Evolutionary conservation across 805 yeast species (phyloP), one percentile per base, ranked within the genome.

Genomic region (Scheffersomyces ergatensis): DNA sequence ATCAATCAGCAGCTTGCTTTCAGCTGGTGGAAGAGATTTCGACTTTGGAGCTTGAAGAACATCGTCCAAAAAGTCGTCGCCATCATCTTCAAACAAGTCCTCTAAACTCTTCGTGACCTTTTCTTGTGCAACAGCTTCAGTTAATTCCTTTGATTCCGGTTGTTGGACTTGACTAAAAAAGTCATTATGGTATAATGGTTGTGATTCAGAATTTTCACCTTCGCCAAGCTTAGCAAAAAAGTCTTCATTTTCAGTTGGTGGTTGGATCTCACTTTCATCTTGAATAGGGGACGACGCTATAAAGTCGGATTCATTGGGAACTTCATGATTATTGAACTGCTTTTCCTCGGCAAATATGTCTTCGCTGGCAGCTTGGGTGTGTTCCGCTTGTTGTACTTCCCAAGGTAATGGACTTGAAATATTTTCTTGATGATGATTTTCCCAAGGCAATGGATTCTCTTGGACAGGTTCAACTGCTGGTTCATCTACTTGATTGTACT

Each of bases 31-130:
- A 39, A 39, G 31, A 33, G 42, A 17, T 14, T 24, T 40, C 11
- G 41, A 14, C 6, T 34, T 25, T 24, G 33, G 38, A 21, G 23
- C 34, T 11, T 31, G 33, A 15, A 18, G 9, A 21, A 21, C 24
- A 21, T 21, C 24, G 6, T 6, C 9, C 39, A 58, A 44, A 25
- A 57, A 48, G 31, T 46, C 52, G 12, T 44, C 55, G 27, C 53
- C 59, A 14, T 44, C 47, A 6, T 9, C 24, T 12, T 40, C 49
- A 26, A 50, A 40, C 21, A 44, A 25, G 2, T 39, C 42, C 11
- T 44, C 47, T 14, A 44, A 27, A 3, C 36, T 39, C 12, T 27
- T 27, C n/a, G 30, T 17, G 7, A 26, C 25, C 8, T 14, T 19
- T 13, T 11, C 33, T 35, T 35, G 18, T 19, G 15, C 17, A 15